Evolutionary conservation across 2,329 filamentous ascomycete genomes (phyloP).

Genomic region (Grosmannia huntii): DNA sequence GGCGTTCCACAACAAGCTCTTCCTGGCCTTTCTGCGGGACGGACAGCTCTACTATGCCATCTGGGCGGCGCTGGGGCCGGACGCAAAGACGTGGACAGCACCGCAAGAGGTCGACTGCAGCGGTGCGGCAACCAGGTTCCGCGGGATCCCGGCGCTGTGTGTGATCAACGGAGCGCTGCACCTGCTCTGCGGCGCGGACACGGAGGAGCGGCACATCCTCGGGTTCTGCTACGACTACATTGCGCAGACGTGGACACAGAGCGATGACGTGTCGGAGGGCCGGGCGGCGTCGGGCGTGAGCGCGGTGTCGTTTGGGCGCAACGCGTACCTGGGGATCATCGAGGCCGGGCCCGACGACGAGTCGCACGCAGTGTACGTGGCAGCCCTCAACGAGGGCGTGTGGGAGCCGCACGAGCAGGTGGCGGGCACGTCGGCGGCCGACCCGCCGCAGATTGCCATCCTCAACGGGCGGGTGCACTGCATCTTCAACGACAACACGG

Average conservation of each 20-base stretch:
- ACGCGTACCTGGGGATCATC: constrained; percentile 18
- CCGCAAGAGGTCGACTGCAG: constrained; percentile 5
- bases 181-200: constrained; percentile 17
- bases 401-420: constrained; percentile 15
- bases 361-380: constrained; percentile 13
- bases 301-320: constrained; percentile 20
- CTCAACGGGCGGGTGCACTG: constrained; percentile 20
- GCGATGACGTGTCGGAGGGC: constrained; percentile 21
- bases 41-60: constrained; percentile 17
- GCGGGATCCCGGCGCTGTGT: constrained; percentile 22
- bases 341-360: constrained; percentile 13
- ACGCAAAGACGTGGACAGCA: constrained; percentile 10
- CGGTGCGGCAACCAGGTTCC: constrained; percentile 8
- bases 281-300: constrained; percentile 20
- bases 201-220: constrained; percentile 16
- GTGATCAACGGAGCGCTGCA: constrained; percentile 19
- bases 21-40: constrained; percentile 19
- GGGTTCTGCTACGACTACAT: constrained; percentile 19
- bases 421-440: constrained; percentile 10
- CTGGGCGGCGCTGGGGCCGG: constrained; percentile 13
- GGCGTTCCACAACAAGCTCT: constrained; percentile 23
- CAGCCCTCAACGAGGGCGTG: constrained; percentile 9
- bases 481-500: constrained; percentile 19
- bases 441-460: constrained; percentile 17
- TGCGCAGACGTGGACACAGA: constrained; percentile 17